Conservation (phyloP, 345 rosid species). For the Lepidium didymum region DNA sequence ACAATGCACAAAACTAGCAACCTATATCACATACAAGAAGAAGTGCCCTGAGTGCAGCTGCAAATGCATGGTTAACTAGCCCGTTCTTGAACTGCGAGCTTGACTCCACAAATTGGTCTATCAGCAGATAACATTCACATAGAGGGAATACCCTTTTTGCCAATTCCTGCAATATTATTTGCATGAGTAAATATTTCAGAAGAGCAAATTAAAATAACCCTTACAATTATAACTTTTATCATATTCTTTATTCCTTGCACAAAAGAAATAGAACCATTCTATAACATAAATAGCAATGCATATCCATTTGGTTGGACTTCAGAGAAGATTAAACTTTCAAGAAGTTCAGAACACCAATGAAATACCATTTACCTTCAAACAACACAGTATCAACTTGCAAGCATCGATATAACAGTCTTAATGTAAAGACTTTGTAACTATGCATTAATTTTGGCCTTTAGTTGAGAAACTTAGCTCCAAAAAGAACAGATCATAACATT, state of each 20-base stretch:
- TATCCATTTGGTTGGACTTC: neutral
- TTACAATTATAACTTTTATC: neutral
- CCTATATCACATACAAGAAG: slow-evolving; percentile 66
- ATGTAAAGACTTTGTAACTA: neutral
- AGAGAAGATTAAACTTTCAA: neutral
- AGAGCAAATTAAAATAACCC: neutral
- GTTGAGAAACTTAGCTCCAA: neutral
- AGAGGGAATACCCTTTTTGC: slow-evolving; percentile 76
- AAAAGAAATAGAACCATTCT: neutral
- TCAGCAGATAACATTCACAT: slow-evolving; percentile 76
- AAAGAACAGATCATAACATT: neutral
- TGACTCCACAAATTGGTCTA: slow-evolving; percentile 88
- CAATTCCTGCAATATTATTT: slow-evolving; percentile 57
- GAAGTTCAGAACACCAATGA: neutral
- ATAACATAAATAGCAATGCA: neutral
- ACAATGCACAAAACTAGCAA: slow-evolving; percentile 23
- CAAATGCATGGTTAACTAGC: slow-evolving; percentile 90
- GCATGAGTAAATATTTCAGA: slow-evolving; percentile 14
- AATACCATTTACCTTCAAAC: neutral
- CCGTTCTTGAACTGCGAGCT: slow-evolving; percentile 97
- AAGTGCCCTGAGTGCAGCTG: slow-evolving; percentile 87
- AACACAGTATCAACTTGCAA: neutral
- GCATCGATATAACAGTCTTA: neutral
- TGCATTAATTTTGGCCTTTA: neutral
- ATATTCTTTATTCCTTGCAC: neutral